Conservation (phyloP, 2,329 filamentous ascomycete species). For the Aspergillus novofumigatus region DNA sequence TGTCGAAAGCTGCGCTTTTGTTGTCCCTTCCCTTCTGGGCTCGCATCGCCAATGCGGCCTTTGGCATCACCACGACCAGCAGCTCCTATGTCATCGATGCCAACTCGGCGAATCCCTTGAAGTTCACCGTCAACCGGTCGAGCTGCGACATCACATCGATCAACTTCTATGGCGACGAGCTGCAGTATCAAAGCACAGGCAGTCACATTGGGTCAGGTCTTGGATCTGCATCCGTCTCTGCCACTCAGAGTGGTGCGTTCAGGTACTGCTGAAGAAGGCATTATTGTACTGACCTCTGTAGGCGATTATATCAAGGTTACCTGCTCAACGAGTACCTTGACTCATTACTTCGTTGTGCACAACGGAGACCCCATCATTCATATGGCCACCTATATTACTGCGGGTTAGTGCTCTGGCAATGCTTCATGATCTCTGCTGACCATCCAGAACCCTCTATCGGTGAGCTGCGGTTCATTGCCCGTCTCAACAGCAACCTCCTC, state of each 20-base stretch:
- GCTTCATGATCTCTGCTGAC: conserved; percentile 4
- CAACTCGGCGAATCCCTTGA: conserved; percentile 46
- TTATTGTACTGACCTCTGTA: background rate
- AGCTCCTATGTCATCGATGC: conserved; percentile 45
- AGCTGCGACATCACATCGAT: conserved; percentile 64
- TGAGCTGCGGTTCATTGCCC: conserved; percentile 62
- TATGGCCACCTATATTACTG: conserved; percentile 60
- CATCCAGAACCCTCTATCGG: conserved; percentile 49
- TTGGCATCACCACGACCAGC: conserved; percentile 22
- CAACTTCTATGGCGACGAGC: conserved; percentile 55
- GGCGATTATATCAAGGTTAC: conserved; percentile 57
- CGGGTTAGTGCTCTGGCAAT: conserved; percentile 20
- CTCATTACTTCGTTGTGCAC: conserved; percentile 60
- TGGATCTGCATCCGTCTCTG: conserved; percentile 55
- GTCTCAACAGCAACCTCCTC: conserved; percentile 50
- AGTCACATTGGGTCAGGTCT: conserved; percentile 59
- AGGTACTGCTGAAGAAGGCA: background rate
- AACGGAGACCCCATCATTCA: conserved; percentile 59
- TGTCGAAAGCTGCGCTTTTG: conserved; percentile 13
- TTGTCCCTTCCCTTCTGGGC: conserved; percentile 19
- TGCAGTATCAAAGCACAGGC: conserved; percentile 51
- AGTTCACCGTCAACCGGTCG: conserved; percentile 49
- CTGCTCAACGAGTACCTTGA: conserved; percentile 57
- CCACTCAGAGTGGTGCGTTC: conserved; percentile 32
- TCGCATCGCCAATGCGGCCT: conserved; percentile 22